Conservation (phyloP, 2,329 filamentous ascomycete genomes). For the Endoconidiophora laricicola region DNA sequence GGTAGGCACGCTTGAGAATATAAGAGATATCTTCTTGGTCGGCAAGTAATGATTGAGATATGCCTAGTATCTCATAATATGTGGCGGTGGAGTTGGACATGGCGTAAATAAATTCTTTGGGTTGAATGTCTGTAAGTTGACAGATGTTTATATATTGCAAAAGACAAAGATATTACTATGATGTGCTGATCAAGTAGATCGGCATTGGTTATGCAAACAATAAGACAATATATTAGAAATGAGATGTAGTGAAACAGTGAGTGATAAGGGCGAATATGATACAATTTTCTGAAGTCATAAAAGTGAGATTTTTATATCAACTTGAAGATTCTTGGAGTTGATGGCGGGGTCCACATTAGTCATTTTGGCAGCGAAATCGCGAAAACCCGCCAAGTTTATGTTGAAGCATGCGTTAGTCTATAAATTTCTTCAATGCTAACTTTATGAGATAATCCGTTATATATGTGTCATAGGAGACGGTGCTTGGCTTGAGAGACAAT, state of each 20-base stretch:
- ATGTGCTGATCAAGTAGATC: too few relatives aligned
- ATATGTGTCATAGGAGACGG: background rate
- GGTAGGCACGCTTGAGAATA: slow-evolving; percentile 46
- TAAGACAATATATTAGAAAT: too few relatives aligned
- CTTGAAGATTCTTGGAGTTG: background rate
- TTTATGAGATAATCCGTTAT: too few relatives aligned
- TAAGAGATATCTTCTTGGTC: slow-evolving; percentile 26
- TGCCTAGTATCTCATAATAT: slow-evolving; percentile 43
- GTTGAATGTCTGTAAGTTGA: background rate
- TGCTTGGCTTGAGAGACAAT: background rate
- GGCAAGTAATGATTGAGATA: slow-evolving; percentile 33
- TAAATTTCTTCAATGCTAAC: too few relatives aligned
- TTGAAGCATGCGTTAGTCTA: too few relatives aligned
- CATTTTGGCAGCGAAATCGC: background rate
- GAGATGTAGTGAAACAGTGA: too few relatives aligned
- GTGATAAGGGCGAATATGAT: too few relatives aligned
- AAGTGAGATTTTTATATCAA: background rate
- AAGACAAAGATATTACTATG: background rate
- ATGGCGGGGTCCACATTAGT: slow-evolving; percentile 8
- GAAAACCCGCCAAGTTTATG: too few relatives aligned
- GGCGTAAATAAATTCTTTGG: background rate
- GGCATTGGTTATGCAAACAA: too few relatives aligned
- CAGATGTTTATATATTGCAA: background rate
- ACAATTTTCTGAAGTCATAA: too few relatives aligned
- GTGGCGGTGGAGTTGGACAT: slow-evolving; percentile 23